Base-by-base conservation (phyloP, 139 green algal species). In the Tetradesmus obliquus region DNA sequence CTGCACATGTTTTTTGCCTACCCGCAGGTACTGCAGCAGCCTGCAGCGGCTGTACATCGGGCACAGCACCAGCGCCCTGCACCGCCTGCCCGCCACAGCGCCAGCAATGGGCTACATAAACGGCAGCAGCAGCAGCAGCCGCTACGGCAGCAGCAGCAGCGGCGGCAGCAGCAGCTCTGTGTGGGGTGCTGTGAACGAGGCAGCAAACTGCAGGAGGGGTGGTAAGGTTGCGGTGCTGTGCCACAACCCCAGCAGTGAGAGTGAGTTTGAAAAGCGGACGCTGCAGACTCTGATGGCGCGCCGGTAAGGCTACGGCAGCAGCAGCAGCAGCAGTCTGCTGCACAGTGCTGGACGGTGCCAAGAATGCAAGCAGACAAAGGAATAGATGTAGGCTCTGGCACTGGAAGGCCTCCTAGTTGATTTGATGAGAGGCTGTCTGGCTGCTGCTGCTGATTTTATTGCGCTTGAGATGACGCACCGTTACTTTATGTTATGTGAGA, bases 61-160 rank as follows among this genome's bases (percentile, higher is more conserved):
- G 19, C 88, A 92, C 81, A 81, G 86, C 88, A 92, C 88, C 60
- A 82, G 88, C 8, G 88, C 81, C 2, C 80, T 88, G 19, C 32
- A 88, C 54, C 74, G 87, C 45, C 66, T 51, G 20, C 74, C 87
- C 32, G 87, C 87, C 6, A 15, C 74, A 12, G 15, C 45, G 10
- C 57, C 53, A 58, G 86, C 86, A 8, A 90, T 90, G 86, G 86
- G 86, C 60, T 91, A 86, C 88, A 91, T 91, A 20, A 82, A 60
- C n/a, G 54, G 55, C 32, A 82, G 85, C 60, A 89, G 32, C 32
- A 55, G 85, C 76, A 55, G 53, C 81, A 32, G 53, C 19, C 45
- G 81, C 15, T 62, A 20, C 9, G 13, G 7, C 22, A 84, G 84
- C 87, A 85, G 69, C 55, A 54, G 79, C 57, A 79, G 76, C 76